Evolutionary conservation across 768 basidiomycete genomes (phyloP).

Genomic region (Chalciporus pseudorubinellus): DNA sequence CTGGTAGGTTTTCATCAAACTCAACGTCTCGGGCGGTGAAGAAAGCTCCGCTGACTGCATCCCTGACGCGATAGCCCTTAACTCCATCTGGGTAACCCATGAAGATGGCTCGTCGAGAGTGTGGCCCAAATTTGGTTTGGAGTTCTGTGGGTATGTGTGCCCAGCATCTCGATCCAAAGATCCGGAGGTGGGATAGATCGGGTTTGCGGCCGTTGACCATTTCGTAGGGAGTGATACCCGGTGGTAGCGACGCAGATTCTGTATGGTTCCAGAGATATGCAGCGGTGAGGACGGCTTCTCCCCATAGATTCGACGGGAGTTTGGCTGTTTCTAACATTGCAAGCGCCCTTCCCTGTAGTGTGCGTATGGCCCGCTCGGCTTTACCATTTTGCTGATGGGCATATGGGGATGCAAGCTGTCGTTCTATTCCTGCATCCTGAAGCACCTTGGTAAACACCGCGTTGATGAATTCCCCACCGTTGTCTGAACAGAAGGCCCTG

Average conservation of each 20-base stretch:
- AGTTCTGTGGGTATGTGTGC: too few relatives aligned
- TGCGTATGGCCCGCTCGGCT: slow-evolving; percentile 29
- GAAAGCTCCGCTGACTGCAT: neutral
- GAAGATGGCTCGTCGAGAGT: neutral
- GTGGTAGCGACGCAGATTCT: neutral
- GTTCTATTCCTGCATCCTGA: too few relatives aligned
- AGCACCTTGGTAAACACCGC: too few relatives aligned
- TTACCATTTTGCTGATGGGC: slow-evolving; percentile 37
- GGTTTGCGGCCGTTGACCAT: too few relatives aligned
- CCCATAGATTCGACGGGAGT: too few relatives aligned
- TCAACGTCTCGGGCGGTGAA: neutral
- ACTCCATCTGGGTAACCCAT: too few relatives aligned
- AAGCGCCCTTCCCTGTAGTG: slow-evolving; percentile 22
- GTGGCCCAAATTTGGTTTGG: neutral
- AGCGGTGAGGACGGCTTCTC: too few relatives aligned
- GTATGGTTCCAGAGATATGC: neutral
- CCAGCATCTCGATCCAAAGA: too few relatives aligned
- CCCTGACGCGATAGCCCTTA: neutral
- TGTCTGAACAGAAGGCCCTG: neutral
- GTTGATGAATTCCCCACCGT: too few relatives aligned
- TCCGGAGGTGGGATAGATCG: too few relatives aligned
- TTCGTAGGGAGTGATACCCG: neutral
- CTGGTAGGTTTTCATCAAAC: too few relatives aligned
- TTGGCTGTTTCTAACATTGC: slow-evolving; percentile 26
- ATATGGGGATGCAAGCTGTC: too few relatives aligned